Conservation (phyloP, 140 eudicot genomes). For the Eryngium alpinum region DNA sequence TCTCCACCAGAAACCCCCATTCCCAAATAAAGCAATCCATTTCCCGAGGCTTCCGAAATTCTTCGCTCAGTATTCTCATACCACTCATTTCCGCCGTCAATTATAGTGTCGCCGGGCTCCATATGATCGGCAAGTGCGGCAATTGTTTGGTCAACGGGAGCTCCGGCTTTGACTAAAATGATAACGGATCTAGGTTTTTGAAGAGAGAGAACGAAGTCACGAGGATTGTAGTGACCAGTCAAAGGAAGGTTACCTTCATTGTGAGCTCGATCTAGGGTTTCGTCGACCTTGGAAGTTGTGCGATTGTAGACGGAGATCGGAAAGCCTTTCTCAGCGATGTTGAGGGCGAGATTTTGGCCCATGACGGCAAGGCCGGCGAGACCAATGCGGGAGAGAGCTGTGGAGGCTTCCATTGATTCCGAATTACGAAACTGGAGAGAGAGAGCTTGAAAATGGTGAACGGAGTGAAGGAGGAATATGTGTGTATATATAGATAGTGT, state of each 20-base stretch:
- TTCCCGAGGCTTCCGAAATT: constrained; percentile 34
- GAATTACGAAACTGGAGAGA: not conserved
- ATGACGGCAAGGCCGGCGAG: constrained; percentile 95
- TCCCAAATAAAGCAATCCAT: constrained; percentile 65
- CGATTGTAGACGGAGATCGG: constrained; percentile 93
- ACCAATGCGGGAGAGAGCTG: constrained; percentile 71
- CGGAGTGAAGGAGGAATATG: not conserved
- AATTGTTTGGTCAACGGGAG: constrained; percentile 88
- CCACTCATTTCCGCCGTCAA: constrained; percentile 97
- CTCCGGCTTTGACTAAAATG: constrained; percentile 86
- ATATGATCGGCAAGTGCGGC: constrained; percentile 57
- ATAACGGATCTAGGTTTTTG: constrained; percentile 77
- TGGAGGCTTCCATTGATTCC: constrained; percentile 41
- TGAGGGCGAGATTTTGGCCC: constrained; percentile 92
- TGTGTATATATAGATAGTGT: no score
- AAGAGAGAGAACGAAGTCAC: constrained; percentile 72
- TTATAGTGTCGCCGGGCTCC: constrained; percentile 91
- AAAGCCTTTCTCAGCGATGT: constrained; percentile 85
- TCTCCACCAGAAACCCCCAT: constrained; percentile 98
- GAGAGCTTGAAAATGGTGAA: not conserved
- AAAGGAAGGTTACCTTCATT: constrained; percentile 69
- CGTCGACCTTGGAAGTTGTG: constrained; percentile 71
- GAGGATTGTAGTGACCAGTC: constrained; percentile 63
- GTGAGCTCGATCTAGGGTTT: constrained; percentile 78
- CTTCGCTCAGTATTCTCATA: constrained; percentile 82